phyloP scores from a whole-genome alignment of 495 filamentous ascomycete genomes.

The Hypoxylon perforatum region DNA sequence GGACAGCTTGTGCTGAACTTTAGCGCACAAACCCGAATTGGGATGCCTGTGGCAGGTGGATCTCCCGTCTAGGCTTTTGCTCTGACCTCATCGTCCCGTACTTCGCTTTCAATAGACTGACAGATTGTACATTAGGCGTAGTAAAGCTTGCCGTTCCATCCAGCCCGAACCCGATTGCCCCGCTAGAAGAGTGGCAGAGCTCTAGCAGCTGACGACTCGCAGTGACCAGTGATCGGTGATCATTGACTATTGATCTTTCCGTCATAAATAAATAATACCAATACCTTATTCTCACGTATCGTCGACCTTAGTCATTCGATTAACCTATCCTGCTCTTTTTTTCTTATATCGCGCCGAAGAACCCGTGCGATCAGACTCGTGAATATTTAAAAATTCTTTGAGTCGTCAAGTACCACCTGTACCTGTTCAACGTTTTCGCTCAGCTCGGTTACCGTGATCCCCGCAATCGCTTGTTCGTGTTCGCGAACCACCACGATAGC shows the following conservation, averaged over 20 bases:
- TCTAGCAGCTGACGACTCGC: conserved; percentile 37
- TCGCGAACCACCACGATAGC: conserved; percentile 17
- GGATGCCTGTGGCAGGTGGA: too few relatives aligned
- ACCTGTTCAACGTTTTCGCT: background rate
- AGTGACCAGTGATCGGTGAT: background rate
- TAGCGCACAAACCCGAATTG: too few relatives aligned
- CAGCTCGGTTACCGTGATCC: background rate
- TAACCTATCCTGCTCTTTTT: background rate
- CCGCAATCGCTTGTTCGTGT: conserved; percentile 24
- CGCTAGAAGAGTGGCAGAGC: conserved; percentile 39
- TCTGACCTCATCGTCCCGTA: too few relatives aligned
- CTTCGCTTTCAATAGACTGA: background rate
- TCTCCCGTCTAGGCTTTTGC: conserved; percentile 24
- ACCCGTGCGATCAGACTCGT: conserved; percentile 9
- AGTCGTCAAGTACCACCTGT: background rate
- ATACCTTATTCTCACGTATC: conserved; percentile 8
- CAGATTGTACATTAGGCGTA: background rate
- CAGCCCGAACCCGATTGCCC: conserved; percentile 25
- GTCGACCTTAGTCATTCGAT: conserved; percentile 22
- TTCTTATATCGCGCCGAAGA: background rate
- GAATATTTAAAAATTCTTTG: background rate
- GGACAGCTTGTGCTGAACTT: too few relatives aligned
- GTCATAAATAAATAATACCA: conserved; percentile 23
- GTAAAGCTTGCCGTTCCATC: too few relatives aligned
- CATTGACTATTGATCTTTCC: conserved; percentile 10